Percentiles rank a stretch among this genome's conserved stretches.
These are phyloP conservation scores for Grosmannia huntii DNA, from an alignment of 2,329 filamentous ascomycete genomes.

Conservation along the genomic window DNA sequence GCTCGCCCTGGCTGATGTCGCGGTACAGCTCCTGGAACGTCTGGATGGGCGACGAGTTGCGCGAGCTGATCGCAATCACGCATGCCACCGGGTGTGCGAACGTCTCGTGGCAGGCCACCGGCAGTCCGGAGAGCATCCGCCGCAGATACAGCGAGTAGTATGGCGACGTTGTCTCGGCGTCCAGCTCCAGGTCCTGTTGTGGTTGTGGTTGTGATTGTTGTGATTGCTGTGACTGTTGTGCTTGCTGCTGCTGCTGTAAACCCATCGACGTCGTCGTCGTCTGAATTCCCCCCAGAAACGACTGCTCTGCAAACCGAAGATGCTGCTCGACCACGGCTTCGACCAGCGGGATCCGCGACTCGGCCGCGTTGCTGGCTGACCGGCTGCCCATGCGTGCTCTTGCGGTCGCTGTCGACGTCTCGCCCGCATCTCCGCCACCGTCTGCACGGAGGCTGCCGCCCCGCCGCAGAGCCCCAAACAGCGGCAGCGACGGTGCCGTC, in stretches of 20 bases:
- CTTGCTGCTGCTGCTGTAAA: conserved; percentile 5
- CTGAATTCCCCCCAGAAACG: conserved; percentile 25
- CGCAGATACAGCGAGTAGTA: conserved; percentile 81
- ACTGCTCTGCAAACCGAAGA: conserved; percentile 60
- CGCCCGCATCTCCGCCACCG: conserved; percentile 8
- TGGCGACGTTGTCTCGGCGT: conserved; percentile 48
- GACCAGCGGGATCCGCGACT: conserved; percentile 49
- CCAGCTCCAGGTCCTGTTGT: conserved; percentile 24
- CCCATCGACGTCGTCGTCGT: conserved; percentile 24
- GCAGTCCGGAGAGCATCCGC: conserved; percentile 66
- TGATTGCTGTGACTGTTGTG: conserved; percentile 23
- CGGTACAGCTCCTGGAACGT: conserved; percentile 73
- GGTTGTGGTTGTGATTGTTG: conserved; percentile 13
- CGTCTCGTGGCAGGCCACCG: conserved; percentile 75
- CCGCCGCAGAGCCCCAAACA: conserved; percentile 1
- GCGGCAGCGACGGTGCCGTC: conserved; percentile 3
- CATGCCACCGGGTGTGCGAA: conserved; percentile 91
- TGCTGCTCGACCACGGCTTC: conserved; percentile 74
- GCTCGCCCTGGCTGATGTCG: conserved; percentile 67
- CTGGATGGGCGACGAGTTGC: conserved; percentile 72
- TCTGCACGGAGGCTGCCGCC: neutral
- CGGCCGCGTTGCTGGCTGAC: conserved; percentile 4
- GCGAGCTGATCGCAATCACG: conserved; percentile 88
- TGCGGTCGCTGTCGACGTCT: conserved; percentile 4
- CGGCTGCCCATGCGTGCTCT: too few species aligned